phyloP scores from a whole-genome alignment of 2,329 filamentous ascomycete species.

The Cladosporium colombiae region DNA sequence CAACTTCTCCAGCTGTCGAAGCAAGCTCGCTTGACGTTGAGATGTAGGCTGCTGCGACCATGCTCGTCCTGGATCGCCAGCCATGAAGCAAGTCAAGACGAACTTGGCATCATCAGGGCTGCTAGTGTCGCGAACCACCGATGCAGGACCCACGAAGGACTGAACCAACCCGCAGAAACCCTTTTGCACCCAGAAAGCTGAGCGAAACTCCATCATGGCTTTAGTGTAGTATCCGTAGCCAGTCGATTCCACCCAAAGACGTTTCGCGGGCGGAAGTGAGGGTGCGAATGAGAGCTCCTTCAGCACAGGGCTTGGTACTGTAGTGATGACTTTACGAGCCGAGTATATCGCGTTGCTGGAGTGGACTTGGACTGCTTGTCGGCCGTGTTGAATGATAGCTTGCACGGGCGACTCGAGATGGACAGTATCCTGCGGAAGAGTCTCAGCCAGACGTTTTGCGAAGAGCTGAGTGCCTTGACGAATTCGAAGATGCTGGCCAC shows the following conservation, averaged over 20 bases:
- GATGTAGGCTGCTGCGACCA: constrained; percentile 38
- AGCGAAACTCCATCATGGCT: constrained; percentile 49
- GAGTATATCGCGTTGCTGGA: not conserved
- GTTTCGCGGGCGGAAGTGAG: constrained; percentile 45
- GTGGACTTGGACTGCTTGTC: not conserved
- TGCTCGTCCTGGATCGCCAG: constrained; percentile 39
- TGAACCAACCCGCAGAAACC: constrained; percentile 51
- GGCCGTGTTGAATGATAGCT: constrained; percentile 27
- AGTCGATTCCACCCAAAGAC: constrained; percentile 39
- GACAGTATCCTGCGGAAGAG: not conserved
- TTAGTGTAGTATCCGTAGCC: constrained; percentile 55
- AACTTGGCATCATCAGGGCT: constrained; percentile 30
- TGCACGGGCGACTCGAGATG: constrained; percentile 30
- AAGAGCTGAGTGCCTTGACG: constrained; percentile 51
- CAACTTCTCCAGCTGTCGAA: constrained; percentile 40
- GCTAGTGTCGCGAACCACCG: constrained; percentile 50
- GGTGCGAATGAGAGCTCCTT: constrained; percentile 52
- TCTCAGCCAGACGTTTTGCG: constrained; percentile 39
- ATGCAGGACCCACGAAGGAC: constrained; percentile 49
- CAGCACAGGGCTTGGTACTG: constrained; percentile 51
- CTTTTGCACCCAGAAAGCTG: constrained; percentile 49
- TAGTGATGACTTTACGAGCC: constrained; percentile 51
- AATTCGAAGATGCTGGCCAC: constrained; percentile 56
- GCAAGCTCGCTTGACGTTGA: constrained; percentile 35
- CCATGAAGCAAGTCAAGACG: constrained; percentile 46